phyloP scores from a whole-genome alignment of 805 yeast species.

The Jamesozyma spencerorum region DNA sequence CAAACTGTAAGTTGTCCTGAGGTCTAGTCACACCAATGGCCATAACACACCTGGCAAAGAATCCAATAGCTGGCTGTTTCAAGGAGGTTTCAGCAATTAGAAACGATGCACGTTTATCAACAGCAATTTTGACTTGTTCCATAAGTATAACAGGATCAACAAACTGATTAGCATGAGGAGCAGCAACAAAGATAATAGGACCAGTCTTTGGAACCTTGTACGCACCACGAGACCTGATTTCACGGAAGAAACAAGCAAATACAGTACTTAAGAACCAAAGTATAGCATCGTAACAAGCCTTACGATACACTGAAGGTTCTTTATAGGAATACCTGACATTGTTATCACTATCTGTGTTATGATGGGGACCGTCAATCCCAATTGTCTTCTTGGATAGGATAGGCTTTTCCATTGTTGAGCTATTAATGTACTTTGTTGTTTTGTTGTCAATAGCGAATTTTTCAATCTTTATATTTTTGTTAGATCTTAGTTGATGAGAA shows the following conservation, averaged over 20 bases:
- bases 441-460: not conserved
- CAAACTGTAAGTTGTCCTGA: conserved; percentile 68
- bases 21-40: conserved; percentile 90
- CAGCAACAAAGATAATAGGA: conserved; percentile 87
- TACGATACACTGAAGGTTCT: conserved; percentile 33
- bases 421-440: too few species aligned
- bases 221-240: conserved; percentile 82
- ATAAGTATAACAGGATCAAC: conserved; percentile 72
- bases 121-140: conserved; percentile 35
- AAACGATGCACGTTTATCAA: conserved; percentile 58
- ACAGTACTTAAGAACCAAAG: conserved; percentile 41
- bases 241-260: conserved; percentile 72
- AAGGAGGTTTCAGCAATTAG: conserved; percentile 72
- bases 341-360: not conserved
- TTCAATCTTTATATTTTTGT: not conserved
- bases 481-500: not conserved
- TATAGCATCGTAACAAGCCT: conserved; percentile 41
- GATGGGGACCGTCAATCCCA: not conserved
- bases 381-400: not conserved
- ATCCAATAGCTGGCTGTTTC: conserved; percentile 57
- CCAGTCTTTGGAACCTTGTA: conserved; percentile 62
- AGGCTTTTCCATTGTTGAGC: conserved; percentile 2
- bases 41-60: conserved; percentile 63
- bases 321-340: conserved; percentile 18
- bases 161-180: conserved; percentile 94